A percentile compares a stretch with the other conserved stretches of the same genome.
These are phyloP conservation scores for Aeschynomene evenia DNA, from an alignment of 306 rosid genomes.

Conservation along the genomic window DNA sequence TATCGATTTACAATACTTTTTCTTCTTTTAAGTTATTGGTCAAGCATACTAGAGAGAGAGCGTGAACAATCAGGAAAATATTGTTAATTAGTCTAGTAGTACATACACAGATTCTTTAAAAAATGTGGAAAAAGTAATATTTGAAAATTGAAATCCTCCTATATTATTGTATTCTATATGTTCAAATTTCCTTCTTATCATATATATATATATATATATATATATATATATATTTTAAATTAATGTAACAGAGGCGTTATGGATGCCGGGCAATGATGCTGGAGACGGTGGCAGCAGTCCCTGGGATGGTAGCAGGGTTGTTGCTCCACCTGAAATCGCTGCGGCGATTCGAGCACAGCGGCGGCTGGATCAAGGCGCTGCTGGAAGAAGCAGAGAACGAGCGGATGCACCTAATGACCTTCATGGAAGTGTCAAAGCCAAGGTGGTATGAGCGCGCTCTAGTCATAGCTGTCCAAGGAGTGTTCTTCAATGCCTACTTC, in stretches of 20 bases:
- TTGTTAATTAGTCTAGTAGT: background rate
- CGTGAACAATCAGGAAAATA: background rate
- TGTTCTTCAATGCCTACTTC: constrained; percentile 77
- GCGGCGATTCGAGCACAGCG: constrained; percentile 69
- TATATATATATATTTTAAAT: too few species aligned
- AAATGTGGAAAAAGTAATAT: background rate
- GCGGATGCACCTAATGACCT: constrained; percentile 80
- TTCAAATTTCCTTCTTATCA: background rate
- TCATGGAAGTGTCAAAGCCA: constrained; percentile 74
- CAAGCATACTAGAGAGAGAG: background rate
- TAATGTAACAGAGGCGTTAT: constrained; percentile 56
- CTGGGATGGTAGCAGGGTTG: constrained; percentile 85
- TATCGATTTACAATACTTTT: too few species aligned
- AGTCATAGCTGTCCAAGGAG: constrained; percentile 64
- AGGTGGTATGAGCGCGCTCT: constrained; percentile 75
- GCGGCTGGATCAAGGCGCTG: constrained; percentile 74
- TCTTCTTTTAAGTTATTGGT: background rate
- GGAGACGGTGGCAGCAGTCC: constrained; percentile 84
- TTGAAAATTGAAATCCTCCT: background rate
- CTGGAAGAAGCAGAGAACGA: constrained; percentile 86
- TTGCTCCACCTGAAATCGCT: constrained; percentile 65
- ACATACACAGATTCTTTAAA: background rate
- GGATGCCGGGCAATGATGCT: constrained; percentile 93
- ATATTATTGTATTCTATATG: background rate
- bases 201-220: too few species aligned